Evolutionary conservation across 2,329 filamentous ascomycete species (phyloP), one percentile per base, ranked within the genome.

Genomic region (Orbilia javanica): DNA sequence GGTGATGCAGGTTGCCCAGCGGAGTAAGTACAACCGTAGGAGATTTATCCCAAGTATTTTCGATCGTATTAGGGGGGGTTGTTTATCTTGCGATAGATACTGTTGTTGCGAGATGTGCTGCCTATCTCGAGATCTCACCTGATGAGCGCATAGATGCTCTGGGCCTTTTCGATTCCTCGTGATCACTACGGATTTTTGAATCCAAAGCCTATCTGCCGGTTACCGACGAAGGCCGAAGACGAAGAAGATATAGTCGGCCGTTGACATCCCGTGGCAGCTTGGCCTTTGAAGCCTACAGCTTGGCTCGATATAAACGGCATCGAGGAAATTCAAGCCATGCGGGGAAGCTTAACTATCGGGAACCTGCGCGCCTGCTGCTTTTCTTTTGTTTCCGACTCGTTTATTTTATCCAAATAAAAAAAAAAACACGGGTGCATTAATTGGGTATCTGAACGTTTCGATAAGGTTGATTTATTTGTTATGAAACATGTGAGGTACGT

Each of bases 81-180:
- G 2, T 36, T 36, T 44, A 44, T 44, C 39, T 44, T 18, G 39
- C 11, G 39, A 44, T 44, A 44, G 13, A 36, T 36, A 36, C 8
- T 7, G 8, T 4, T 18, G 13, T 44, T 60, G 13, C 55, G 55
- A 42, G 20, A 42, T 25, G 7, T n/a, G 34, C 55, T 60, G 55
- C 13, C 18, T 60, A 18, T 18, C 42, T n/a, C n/a, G n/a, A n/a
- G n/a, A n/a, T n/a, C n/a, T 60, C 55, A 60, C 34, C 31, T 60
- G 55, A 60, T 60, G 55, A 60, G 55, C 55, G 55, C 55, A 60
- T 60, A 60, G 55, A 60, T 60, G n/a, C 29, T 15, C n/a, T 18
- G 10, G 53, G n/a, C 11, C 20, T 42, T 42, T n/a, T n/a, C n/a
- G n/a, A 15, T 11, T 8, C 22, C 34, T 42, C 18, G 55, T 27